These are phyloP conservation scores for Saccharomyces hybrid DNA, from an alignment of 1,139 yeast genomes.

Conservation along the genomic window DNA sequence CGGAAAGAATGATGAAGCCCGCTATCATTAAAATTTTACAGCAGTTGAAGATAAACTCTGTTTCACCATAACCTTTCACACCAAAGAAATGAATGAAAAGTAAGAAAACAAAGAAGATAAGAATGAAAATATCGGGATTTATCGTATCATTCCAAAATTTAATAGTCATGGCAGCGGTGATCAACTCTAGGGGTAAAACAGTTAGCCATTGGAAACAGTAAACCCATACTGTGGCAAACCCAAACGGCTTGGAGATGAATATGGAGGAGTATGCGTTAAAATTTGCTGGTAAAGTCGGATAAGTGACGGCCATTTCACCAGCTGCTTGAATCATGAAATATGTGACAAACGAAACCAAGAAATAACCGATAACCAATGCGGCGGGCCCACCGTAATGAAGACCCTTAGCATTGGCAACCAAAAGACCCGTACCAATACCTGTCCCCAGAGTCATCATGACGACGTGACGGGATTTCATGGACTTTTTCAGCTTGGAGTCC, in stretches of 20 bases:
- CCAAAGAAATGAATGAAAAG: slow-evolving; percentile 51
- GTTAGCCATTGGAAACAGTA: slow-evolving; percentile 74
- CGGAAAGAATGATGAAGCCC: slow-evolving; percentile 55
- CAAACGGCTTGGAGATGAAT: slow-evolving; percentile 66
- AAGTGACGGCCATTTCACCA: slow-evolving; percentile 72
- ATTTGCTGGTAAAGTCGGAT: slow-evolving; percentile 67
- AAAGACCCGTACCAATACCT: slow-evolving; percentile 70
- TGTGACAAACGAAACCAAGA: slow-evolving; percentile 55
- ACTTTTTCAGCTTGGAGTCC: slow-evolving; percentile 33
- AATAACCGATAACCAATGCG: slow-evolving; percentile 59
- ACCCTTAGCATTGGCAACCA: slow-evolving; percentile 65
- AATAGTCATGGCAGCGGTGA: slow-evolving; percentile 65
- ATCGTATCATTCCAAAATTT: slow-evolving; percentile 52
- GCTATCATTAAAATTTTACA: slow-evolving; percentile 50
- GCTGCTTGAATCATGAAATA: slow-evolving; percentile 67
- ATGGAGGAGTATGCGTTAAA: slow-evolving; percentile 59
- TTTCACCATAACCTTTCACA: slow-evolving; percentile 63
- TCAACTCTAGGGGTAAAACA: slow-evolving; percentile 66
- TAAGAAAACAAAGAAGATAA: slow-evolving; percentile 50
- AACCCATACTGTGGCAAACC: slow-evolving; percentile 72
- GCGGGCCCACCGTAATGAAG: slow-evolving; percentile 71
- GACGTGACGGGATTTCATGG: slow-evolving; percentile 41
- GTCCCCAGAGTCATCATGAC: slow-evolving; percentile 75
- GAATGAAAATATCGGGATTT: slow-evolving; percentile 57
- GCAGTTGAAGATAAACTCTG: slow-evolving; percentile 50